Evolutionary conservation across 305 asterid species (phyloP).

Genomic region (Solanum hybrid): DNA sequence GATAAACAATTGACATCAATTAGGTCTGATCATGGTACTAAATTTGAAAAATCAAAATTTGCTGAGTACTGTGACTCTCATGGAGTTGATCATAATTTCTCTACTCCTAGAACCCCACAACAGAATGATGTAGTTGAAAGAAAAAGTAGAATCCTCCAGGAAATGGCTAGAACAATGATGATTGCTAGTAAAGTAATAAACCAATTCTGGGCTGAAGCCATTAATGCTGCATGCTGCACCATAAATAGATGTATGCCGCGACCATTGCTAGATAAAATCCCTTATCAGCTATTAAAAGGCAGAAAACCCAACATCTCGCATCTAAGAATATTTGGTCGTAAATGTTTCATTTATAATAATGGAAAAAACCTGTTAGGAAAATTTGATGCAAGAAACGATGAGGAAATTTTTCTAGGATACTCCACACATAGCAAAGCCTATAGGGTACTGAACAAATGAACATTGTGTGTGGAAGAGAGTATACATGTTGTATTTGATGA

Average conservation of each 20-base stretch:
- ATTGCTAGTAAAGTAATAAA: background rate
- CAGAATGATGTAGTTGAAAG: background rate
- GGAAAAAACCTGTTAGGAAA: background rate
- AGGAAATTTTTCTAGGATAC: background rate
- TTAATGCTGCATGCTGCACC: background rate
- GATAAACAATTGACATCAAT: background rate
- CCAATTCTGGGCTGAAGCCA: background rate
- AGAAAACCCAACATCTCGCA: background rate
- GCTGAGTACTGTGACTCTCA: background rate
- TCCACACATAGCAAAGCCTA: background rate
- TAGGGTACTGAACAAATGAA: background rate
- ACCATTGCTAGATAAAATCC: background rate
- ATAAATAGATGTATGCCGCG: background rate
- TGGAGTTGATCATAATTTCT: background rate
- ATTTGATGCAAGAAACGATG: background rate
- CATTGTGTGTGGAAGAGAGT: background rate
- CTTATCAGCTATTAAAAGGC: background rate
- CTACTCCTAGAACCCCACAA: background rate
- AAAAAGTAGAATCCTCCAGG: background rate
- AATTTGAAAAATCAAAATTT: background rate
- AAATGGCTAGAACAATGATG: background rate
- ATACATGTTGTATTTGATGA: background rate
- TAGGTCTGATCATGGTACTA: background rate
- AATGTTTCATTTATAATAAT: background rate
- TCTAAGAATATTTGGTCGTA: background rate